Base-by-base conservation (phyloP, 1,139 yeast genomes). In the Saccharomyces hybrid region DNA sequence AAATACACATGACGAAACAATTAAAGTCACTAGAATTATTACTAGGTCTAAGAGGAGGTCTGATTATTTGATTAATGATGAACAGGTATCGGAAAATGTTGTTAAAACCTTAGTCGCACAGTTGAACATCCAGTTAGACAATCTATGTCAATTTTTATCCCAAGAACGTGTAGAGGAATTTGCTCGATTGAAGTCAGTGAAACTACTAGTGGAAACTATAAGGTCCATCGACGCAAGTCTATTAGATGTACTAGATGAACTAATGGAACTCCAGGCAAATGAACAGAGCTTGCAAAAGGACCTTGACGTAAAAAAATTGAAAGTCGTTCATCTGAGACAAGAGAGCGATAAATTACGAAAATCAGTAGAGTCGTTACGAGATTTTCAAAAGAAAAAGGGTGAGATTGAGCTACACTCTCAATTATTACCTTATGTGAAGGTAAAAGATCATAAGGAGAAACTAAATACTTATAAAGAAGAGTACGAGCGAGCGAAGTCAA, bases 111-210 rank as follows among this genome's bases (percentile, higher is more conserved):
- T 78, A 1, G 75, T 88, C 28, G 69, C 71, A 21, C 65, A 69
- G 1, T 78, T 83, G 60, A 87, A 87, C 63, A 87, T 95, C 57
- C 98, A 93, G 65, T 76, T 95, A 56, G 95, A 89, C 67, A 95
- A 91, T 65, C 75, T 93, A 55, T 93, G 99, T 65, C 98, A 93
- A 67, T 95, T 95, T 66, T 73, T 95, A 53, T 96, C 99, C 0
- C 99, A 95, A 67, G 99, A 93, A 64, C 78, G 95, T 60, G 99
- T 93, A 7, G 93, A 96, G 1, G 91, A 89, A 61, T 95, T 95
- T 74, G 96, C 98, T 0, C 81, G 85, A 4, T 73, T 89, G 58
- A 79, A 88, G 14, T 88, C 96, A 0, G 91, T 86, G 58, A 83
- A 83, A 59, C 72, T 93, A 9, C 74, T 95, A 9, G 66, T 77